phyloP scores from a whole-genome alignment of 2,329 filamentous ascomycete genomes.

The Penicillium sp. region DNA sequence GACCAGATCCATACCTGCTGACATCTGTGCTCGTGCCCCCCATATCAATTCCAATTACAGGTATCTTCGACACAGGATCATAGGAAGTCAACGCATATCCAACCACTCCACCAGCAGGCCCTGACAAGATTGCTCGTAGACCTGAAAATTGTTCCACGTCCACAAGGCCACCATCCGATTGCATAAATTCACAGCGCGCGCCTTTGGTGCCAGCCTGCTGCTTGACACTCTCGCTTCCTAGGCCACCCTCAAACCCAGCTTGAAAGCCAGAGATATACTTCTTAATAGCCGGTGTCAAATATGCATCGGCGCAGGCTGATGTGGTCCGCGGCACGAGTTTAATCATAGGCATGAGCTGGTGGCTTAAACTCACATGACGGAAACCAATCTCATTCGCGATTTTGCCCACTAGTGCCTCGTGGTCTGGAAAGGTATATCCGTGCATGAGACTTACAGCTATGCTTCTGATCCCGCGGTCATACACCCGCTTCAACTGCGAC shows the following conservation, averaged over 20 bases:
- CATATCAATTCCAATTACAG: slow-evolving; percentile 93
- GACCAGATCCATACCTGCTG: slow-evolving; percentile 75
- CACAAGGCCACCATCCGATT: slow-evolving; percentile 71
- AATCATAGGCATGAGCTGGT: slow-evolving; percentile 85
- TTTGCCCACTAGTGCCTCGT: slow-evolving; percentile 74
- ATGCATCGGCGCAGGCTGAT: slow-evolving; percentile 76
- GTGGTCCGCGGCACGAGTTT: slow-evolving; percentile 74
- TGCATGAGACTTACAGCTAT: slow-evolving; percentile 92
- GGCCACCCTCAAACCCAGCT: slow-evolving; percentile 73
- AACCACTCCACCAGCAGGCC: slow-evolving; percentile 89
- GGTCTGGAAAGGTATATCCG: slow-evolving; percentile 83
- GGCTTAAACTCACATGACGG: slow-evolving; percentile 74
- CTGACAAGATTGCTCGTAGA: slow-evolving; percentile 79
- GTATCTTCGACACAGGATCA: slow-evolving; percentile 72
- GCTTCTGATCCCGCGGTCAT: slow-evolving; percentile 69
- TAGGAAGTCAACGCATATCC: slow-evolving; percentile 88
- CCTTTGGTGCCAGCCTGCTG: slow-evolving; percentile 63
- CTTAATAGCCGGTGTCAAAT: slow-evolving; percentile 74
- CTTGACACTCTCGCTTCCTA: slow-evolving; percentile 74
- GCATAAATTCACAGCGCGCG: slow-evolving; percentile 90
- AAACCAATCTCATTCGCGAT: slow-evolving; percentile 81
- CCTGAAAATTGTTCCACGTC: slow-evolving; percentile 66
- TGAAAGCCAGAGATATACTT: slow-evolving; percentile 77
- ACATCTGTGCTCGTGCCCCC: slow-evolving; percentile 88
- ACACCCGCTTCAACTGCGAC: slow-evolving; percentile 64